Conservation (phyloP, 2,329 filamentous ascomycete genomes). For the Colletotrichum lupini region DNA sequence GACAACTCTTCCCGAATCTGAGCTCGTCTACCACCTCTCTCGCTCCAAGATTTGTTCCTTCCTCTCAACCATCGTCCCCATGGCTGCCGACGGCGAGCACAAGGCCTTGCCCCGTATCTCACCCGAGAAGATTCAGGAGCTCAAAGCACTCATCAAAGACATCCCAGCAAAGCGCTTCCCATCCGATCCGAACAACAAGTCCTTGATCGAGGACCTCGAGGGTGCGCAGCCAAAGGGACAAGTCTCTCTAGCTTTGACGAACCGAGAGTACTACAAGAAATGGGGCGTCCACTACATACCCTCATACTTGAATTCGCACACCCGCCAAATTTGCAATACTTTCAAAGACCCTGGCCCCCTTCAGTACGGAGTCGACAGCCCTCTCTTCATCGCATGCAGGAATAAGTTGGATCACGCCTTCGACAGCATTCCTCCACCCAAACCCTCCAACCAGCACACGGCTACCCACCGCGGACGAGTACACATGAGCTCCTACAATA, state of each 20-base stretch:
- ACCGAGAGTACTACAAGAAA: conserved; percentile 50
- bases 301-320: conserved; percentile 66
- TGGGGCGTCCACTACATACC: conserved; percentile 71
- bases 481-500: conserved; percentile 58
- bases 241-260: conserved; percentile 58
- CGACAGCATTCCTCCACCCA: conserved; percentile 57
- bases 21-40: conserved; percentile 63
- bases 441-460: conserved; percentile 46
- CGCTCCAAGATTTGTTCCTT: conserved; percentile 62
- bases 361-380: conserved; percentile 61
- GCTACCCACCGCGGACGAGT: conserved; percentile 35
- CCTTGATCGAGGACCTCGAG: conserved; percentile 61
- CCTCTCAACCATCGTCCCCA: conserved; percentile 56
- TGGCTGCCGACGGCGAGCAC: conserved; percentile 52
- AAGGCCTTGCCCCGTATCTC: background rate
- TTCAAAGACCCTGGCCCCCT: conserved; percentile 71
- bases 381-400: conserved; percentile 63
- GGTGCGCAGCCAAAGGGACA: conserved; percentile 59
- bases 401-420: conserved; percentile 61
- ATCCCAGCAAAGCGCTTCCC: conserved; percentile 48
- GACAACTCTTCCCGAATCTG: conserved; percentile 42
- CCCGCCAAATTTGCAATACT: conserved; percentile 67
- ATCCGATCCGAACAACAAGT: conserved; percentile 53
- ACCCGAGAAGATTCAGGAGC: conserved; percentile 28
- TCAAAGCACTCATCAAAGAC: conserved; percentile 45